Evolutionary conservation across 2,329 filamentous ascomycete genomes (phyloP).

Genomic region (Chrysoporthe deuterocubensis): DNA sequence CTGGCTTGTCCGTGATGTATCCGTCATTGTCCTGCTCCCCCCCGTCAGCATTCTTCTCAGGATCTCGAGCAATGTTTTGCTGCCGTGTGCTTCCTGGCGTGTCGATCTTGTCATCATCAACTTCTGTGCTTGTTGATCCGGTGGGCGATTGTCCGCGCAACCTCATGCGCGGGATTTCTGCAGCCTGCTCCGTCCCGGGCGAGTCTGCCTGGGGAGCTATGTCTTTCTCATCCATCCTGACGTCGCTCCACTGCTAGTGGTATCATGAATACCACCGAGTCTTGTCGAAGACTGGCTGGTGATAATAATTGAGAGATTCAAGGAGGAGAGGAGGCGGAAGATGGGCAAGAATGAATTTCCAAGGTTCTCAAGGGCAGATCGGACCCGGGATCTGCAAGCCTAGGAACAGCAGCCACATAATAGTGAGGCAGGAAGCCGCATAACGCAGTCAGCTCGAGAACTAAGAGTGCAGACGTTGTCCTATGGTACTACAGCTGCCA

Average conservation of each 20-base stretch:
- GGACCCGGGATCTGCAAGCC: not conserved
- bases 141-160: constrained; percentile 13
- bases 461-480: not conserved
- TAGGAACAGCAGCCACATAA: not conserved
- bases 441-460: not conserved
- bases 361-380: too few species aligned
- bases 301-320: not conserved
- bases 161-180: not conserved
- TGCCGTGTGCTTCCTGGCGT: not conserved
- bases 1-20: constrained; percentile 6
- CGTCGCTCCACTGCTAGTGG: not conserved
- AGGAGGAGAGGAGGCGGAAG: too few species aligned
- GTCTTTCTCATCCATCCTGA: constrained; percentile 15
- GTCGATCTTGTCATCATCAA: constrained; percentile 18
- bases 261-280: too few species aligned
- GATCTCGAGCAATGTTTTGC: not conserved
- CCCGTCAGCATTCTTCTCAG: not conserved
- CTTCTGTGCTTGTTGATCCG: constrained; percentile 20
- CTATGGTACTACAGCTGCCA: not conserved
- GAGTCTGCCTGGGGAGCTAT: constrained; percentile 11
- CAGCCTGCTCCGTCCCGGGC: not conserved
- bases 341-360: too few species aligned
- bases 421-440: not conserved
- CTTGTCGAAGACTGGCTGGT: not conserved
- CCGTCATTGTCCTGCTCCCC: not conserved